A percentile compares a stretch with the other conserved stretches of the same genome.
Evolutionary conservation across 108 stramenopile species (phyloP).

Genomic region (Aurantiochytrium sp.): DNA sequence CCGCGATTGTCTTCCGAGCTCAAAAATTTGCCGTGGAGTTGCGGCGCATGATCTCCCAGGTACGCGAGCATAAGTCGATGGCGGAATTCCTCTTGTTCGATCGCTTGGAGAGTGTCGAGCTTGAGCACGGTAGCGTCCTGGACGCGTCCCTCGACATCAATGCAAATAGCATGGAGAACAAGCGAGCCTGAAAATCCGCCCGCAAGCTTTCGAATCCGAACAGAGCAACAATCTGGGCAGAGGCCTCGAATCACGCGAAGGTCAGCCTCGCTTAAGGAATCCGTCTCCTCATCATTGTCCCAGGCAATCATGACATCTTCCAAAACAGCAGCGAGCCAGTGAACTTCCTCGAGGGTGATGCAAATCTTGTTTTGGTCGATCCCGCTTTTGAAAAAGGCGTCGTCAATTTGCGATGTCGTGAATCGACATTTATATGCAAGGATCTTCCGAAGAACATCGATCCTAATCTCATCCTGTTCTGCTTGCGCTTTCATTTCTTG

Average conservation of each 20-base stretch:
- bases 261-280: background rate
- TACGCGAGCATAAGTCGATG: background rate
- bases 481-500: background rate
- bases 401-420: background rate
- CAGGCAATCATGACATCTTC: background rate
- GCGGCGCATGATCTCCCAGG: background rate
- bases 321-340: background rate
- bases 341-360: background rate
- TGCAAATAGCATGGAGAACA: background rate
- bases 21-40: background rate
- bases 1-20: background rate
- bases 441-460: background rate
- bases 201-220: background rate
- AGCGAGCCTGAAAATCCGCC: constrained; percentile 5
- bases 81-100: background rate
- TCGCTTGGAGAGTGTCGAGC: background rate
- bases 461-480: background rate
- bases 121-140: background rate
- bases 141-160: background rate
- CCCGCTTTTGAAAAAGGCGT: background rate
- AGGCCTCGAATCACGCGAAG: background rate
- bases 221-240: background rate
- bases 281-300: background rate
- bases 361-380: background rate
- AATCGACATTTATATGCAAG: background rate